phyloP scores from a whole-genome alignment of 2,329 filamentous ascomycete genomes.

The Nemania abortiva region DNA sequence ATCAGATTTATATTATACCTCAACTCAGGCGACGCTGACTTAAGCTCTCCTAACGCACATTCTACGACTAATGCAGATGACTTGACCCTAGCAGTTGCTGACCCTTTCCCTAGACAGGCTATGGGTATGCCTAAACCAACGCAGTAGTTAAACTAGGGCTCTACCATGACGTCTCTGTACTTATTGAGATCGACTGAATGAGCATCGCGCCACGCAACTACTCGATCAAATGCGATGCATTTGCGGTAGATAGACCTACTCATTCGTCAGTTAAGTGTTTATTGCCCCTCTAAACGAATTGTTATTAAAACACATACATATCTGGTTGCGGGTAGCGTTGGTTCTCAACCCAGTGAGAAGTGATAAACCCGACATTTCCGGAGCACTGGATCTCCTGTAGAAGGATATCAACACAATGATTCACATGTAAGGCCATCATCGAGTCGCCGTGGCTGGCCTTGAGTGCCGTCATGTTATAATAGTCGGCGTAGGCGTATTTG shows the following conservation, averaged over 20 bases:
- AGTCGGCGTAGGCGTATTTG: slow-evolving; percentile 45
- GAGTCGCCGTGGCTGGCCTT: slow-evolving; percentile 34
- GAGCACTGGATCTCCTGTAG: slow-evolving; percentile 53
- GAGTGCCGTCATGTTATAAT: slow-evolving; percentile 43
- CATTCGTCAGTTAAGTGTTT: background rate
- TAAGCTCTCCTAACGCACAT: too few species aligned
- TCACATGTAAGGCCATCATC: slow-evolving; percentile 48
- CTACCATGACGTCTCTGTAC: slow-evolving; percentile 27
- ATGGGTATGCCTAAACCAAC: too few species aligned
- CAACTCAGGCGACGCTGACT: too few species aligned
- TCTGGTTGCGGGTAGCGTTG: slow-evolving; percentile 51
- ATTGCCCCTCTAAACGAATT: background rate
- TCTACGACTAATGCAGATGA: too few species aligned
- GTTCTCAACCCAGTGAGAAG: slow-evolving; percentile 52
- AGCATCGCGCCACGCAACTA: slow-evolving; percentile 37
- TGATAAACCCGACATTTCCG: slow-evolving; percentile 53
- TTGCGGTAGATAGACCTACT: slow-evolving; percentile 47
- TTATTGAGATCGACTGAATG: slow-evolving; percentile 40
- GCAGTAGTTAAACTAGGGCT: slow-evolving; percentile 37
- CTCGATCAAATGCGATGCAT: slow-evolving; percentile 52
- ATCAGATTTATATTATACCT: too few species aligned
- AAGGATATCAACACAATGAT: slow-evolving; percentile 54
- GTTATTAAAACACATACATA: slow-evolving; percentile 46
- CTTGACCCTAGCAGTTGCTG: too few species aligned
- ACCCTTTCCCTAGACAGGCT: too few species aligned